phyloP scores from a whole-genome alignment of 2,329 filamentous ascomycete species.

The Aspergillus fischeri region DNA sequence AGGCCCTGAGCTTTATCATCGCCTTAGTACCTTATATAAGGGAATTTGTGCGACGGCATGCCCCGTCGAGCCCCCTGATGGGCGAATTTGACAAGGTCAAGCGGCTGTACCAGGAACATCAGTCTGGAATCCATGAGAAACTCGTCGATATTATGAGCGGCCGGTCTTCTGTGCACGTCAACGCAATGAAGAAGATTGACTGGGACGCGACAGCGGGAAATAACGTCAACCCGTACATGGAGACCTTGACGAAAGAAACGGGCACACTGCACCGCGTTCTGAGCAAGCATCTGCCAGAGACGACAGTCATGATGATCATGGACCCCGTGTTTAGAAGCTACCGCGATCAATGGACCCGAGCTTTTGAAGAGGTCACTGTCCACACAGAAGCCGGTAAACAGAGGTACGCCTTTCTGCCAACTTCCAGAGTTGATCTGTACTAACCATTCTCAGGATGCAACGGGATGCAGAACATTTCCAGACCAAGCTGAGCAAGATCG shows the following conservation, averaged over 20 bases:
- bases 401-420: slow-evolving; percentile 52
- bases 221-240: slow-evolving; percentile 69
- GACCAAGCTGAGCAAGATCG: slow-evolving; percentile 67
- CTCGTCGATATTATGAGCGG: slow-evolving; percentile 87
- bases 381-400: slow-evolving; percentile 65
- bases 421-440: background rate
- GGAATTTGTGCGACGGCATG: slow-evolving; percentile 82
- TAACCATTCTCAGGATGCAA: slow-evolving; percentile 57
- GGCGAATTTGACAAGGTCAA: slow-evolving; percentile 86
- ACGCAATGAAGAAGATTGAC: slow-evolving; percentile 67
- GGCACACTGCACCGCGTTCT: slow-evolving; percentile 78
- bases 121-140: slow-evolving; percentile 86
- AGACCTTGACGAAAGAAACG: slow-evolving; percentile 81
- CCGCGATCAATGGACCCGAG: slow-evolving; percentile 70
- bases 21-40: slow-evolving; percentile 83
- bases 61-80: slow-evolving; percentile 56
- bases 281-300: slow-evolving; percentile 73
- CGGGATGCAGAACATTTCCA: slow-evolving; percentile 72
- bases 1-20: slow-evolving; percentile 82
- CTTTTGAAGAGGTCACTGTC: slow-evolving; percentile 62
- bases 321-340: slow-evolving; percentile 77
- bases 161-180: slow-evolving; percentile 68
- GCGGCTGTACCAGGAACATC: slow-evolving; percentile 80
- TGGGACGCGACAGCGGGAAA: slow-evolving; percentile 60
- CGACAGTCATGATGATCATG: slow-evolving; percentile 79